Conservation (phyloP, 352 stramenopile species). For the Nothophytophthora sp. region DNA sequence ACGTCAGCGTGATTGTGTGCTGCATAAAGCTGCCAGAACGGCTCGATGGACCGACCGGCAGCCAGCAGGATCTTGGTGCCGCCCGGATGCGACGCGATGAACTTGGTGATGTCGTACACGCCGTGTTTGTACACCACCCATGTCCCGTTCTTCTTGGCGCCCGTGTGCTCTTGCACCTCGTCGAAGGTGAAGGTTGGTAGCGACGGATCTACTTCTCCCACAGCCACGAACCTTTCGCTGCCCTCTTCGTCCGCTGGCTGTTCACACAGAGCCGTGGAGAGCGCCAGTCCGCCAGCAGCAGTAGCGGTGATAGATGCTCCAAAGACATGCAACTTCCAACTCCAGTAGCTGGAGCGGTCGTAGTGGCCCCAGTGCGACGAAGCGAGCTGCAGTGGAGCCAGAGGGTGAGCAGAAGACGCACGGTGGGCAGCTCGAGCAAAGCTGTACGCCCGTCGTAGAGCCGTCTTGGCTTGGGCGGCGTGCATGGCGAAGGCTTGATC, state of each 20-base stretch:
- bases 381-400: slow-evolving; percentile 4
- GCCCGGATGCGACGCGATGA: slow-evolving; percentile 94
- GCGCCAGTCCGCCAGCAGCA: slow-evolving; percentile 10
- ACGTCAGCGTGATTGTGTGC: slow-evolving; percentile 95
- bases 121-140: slow-evolving; percentile 95
- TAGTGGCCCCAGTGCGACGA: not conserved
- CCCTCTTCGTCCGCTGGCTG: slow-evolving; percentile 7
- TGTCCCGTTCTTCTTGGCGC: slow-evolving; percentile 68
- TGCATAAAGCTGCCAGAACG: slow-evolving; percentile 97
- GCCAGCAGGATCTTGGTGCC: slow-evolving; percentile 90
- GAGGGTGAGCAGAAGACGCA: not conserved
- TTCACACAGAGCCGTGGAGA: slow-evolving; percentile 16
- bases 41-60: slow-evolving; percentile 85
- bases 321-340: slow-evolving; percentile 3
- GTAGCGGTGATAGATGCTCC: too few relatives aligned
- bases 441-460: slow-evolving; percentile 8
- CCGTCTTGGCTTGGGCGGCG: slow-evolving; percentile 5
- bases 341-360: not conserved
- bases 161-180: slow-evolving; percentile 74
- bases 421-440: not conserved
- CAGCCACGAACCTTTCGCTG: slow-evolving; percentile 10
- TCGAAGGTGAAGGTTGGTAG: slow-evolving; percentile 72
- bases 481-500: too few relatives aligned
- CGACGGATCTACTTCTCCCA: slow-evolving; percentile 34
- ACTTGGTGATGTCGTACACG: slow-evolving; percentile 98